Evolutionary conservation across 1,284 basidiomycete genomes (phyloP), one percentile per base, ranked within the genome.

Genomic region (Fistulina hepatica): DNA sequence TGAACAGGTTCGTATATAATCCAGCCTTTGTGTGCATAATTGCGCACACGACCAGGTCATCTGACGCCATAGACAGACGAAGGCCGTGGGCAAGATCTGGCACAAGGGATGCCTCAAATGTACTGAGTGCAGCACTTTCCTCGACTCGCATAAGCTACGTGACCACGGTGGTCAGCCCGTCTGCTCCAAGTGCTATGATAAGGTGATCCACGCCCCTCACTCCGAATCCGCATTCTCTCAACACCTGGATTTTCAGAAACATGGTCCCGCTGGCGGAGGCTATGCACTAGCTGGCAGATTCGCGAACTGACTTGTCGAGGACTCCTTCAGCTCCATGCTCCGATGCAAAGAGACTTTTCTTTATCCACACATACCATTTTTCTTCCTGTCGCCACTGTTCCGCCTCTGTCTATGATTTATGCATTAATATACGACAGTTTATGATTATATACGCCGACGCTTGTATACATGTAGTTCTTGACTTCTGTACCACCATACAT

Each of bases 81-180:
- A 81, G 57, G 81, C 82, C 3, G 67, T 80, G 3, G 78, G 79
- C 12, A 77, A 81, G 61, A 79, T 76, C 23, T 86, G 65, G 55
- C 82, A 86, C 46, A 83, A 81, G 52, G 61, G 58, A n/a, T 86
- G 83, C 51, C 55, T 86, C 44, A 63, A 81, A 15, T 86, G 82
- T 51, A 66, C 65, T 4, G 76, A 76, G 45, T 86, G 82, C 48
- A 69, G 64, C 41, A 73, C 76, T 1, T 50, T 61, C 5, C 60
- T 86, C 16, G 81, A 84, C 49, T 79, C 81, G 24, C 74, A 63
- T 28, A 69, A 72, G 21, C 54, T 86, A 42, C 71, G 77, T 17
- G 82, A 86, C 54, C 78, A 79, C 50, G 81, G 82, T 28, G 80
- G 75, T 1, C 65, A 71, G 13, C 77, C 81, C 17, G 64, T 74